Evolutionary conservation across 345 rosid genomes (phyloP), one percentile per base, ranked within the genome.

Genomic region (Moricandia arvensis): DNA sequence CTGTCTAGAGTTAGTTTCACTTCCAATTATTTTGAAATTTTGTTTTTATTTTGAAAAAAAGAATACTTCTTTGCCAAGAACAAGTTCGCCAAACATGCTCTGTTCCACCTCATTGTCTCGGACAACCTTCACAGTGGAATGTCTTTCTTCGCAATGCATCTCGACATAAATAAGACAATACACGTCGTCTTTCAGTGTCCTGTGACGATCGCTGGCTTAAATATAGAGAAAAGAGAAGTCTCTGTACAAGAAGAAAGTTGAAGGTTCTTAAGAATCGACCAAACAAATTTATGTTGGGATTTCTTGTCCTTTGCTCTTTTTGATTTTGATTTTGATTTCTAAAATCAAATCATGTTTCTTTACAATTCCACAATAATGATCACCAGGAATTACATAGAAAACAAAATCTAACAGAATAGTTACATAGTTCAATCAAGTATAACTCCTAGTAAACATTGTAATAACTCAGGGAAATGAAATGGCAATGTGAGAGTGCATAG

Each of bases 41-140:
- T n/a, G n/a, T n/a, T n/a, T n/a, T n/a, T n/a, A n/a, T n/a, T n/a
- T n/a, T n/a, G n/a, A n/a, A n/a, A n/a, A n/a, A n/a, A n/a, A n/a
- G n/a, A n/a, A n/a, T n/a, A 87, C 69, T 83, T 78, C 84, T 73
- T 84, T 81, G 55, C 93, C 86, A 38, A 86, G 83, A 43, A 86
- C 87, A 80, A 94, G 91, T 73, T 87, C 96, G 63, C 94, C 88
- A 37, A 91, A 91, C 74, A 91, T 81, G 75, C 97, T 90, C 83
- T 83, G 72, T 65, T 87, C 90, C 15, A 86, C 86, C 76, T 94
- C 98, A 58, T 77, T 82, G 4, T 79, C 75, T 43, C 97, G 94
- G 35, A 91, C 81, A 71, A 90, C 79, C 73, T 88, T 86, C 27
- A 90, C 76, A 73, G 81, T 87, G 9, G 87, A 70, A 69, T 83